Conservation (phyloP, 805 yeast genomes). For the Blastobotrys attinorum region DNA sequence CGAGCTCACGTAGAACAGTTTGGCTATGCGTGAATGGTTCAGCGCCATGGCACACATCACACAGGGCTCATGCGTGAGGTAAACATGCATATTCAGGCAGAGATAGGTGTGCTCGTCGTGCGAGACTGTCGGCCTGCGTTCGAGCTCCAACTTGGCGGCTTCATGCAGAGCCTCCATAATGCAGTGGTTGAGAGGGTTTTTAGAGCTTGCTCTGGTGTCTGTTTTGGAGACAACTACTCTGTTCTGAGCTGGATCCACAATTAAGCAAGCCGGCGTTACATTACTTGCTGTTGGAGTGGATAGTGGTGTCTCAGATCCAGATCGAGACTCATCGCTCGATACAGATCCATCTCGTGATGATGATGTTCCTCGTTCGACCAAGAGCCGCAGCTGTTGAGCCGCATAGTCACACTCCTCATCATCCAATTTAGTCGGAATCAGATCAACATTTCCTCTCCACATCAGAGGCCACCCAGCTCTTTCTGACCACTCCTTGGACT, state of each 20-base stretch:
- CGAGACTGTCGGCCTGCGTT: slow-evolving; percentile 27
- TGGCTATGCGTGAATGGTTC: slow-evolving; percentile 75
- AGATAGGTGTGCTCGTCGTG: slow-evolving; percentile 40
- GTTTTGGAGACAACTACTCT: slow-evolving; percentile 33
- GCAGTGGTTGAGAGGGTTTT: slow-evolving; percentile 62
- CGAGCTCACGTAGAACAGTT: slow-evolving; percentile 52
- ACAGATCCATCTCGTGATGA: too few relatives aligned
- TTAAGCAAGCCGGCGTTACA: slow-evolving; percentile 53
- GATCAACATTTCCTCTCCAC: slow-evolving; percentile 83
- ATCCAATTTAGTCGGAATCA: slow-evolving; percentile 37
- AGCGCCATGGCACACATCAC: slow-evolving; percentile 96
- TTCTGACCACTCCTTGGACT: slow-evolving; percentile 55
- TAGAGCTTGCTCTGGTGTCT: slow-evolving; percentile 33
- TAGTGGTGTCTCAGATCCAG: too few relatives aligned
- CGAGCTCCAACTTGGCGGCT: slow-evolving; percentile 51
- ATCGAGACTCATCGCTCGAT: too few relatives aligned
- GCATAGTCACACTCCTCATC: slow-evolving; percentile 44
- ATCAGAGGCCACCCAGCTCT: slow-evolving; percentile 71
- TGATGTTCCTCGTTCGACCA: too few relatives aligned
- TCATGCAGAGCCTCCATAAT: slow-evolving; percentile 60
- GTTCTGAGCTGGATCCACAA: slow-evolving; percentile 50
- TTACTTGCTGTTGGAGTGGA: too few relatives aligned
- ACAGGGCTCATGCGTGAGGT: slow-evolving; percentile 93
- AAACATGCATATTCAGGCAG: slow-evolving; percentile 69
- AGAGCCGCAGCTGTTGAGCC: slow-evolving; percentile 30